These are phyloP conservation scores for Blastobotrys muscicola DNA, from an alignment of 805 yeast species.

Conservation along the genomic window DNA sequence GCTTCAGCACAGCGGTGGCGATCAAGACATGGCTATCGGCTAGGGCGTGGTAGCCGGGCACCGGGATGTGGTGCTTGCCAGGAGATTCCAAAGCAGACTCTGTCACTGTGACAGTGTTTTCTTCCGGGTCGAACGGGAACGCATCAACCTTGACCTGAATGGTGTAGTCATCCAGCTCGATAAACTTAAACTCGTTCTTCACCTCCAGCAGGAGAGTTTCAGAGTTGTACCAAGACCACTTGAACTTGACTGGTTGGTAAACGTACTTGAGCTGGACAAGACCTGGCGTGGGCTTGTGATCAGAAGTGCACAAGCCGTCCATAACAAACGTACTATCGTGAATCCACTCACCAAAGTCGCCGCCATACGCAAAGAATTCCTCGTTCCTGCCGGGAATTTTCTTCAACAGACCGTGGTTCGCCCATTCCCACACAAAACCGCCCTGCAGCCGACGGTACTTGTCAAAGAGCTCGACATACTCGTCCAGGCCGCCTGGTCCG, in stretches of 20 bases:
- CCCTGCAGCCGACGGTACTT: constrained; percentile 27
- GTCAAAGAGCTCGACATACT: constrained; percentile 28
- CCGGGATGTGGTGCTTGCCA: too few species aligned
- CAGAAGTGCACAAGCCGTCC: constrained; percentile 29
- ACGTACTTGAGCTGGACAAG: constrained; percentile 27
- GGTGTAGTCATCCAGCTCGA: not conserved
- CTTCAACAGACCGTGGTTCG: constrained; percentile 28
- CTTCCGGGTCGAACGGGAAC: too few species aligned
- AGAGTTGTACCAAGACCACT: not conserved
- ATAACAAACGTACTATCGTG: constrained; percentile 31
- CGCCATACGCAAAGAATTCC: constrained; percentile 27
- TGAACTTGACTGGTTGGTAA: constrained; percentile 24
- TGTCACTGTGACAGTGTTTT: too few species aligned
- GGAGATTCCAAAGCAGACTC: too few species aligned
- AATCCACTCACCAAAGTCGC: constrained; percentile 30
- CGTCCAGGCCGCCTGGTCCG: constrained; percentile 30
- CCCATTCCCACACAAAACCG: constrained; percentile 35
- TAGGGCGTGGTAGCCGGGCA: too few species aligned
- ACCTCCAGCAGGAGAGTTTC: constrained; percentile 4
- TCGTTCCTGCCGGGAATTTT: constrained; percentile 9
- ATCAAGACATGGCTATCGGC: constrained; percentile 5
- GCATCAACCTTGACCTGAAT: not conserved
- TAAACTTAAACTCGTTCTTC: not conserved
- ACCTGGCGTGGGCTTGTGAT: constrained; percentile 30
- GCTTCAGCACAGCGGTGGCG: constrained; percentile 9